Evolutionary conservation across 495 filamentous ascomycete genomes (phyloP).

Genomic region (Neurospora tetrasperma): DNA sequence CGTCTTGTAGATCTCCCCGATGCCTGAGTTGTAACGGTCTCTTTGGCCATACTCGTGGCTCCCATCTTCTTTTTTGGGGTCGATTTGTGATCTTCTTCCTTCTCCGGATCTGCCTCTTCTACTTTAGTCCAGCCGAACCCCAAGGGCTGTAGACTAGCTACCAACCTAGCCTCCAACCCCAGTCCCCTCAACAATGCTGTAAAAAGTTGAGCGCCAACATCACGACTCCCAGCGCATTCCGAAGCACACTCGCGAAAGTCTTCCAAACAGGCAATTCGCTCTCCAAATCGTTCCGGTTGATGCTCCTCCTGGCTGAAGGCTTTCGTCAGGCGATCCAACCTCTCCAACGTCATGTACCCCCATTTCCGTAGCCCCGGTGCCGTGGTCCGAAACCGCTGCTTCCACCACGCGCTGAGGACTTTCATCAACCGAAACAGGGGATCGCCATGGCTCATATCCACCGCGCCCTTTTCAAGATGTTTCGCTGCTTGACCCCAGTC

Average conservation of each 20-base stretch:
- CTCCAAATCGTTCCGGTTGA: slow-evolving; percentile 58
- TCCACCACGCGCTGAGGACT: slow-evolving; percentile 74
- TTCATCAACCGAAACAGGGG: slow-evolving; percentile 73
- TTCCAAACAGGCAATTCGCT: slow-evolving; percentile 53
- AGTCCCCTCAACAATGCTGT: slow-evolving; percentile 78
- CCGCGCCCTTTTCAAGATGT: slow-evolving; percentile 53
- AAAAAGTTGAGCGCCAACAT: slow-evolving; percentile 84
- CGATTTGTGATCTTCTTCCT: slow-evolving; percentile 13
- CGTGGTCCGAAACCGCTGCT: slow-evolving; percentile 66
- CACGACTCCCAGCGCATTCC: slow-evolving; percentile 69
- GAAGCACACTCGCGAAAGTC: slow-evolving; percentile 61
- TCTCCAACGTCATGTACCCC: slow-evolving; percentile 67
- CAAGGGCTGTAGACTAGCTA: slow-evolving; percentile 74
- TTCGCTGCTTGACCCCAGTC: slow-evolving; percentile 68
- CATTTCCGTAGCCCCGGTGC: slow-evolving; percentile 76
- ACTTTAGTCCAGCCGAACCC: slow-evolving; percentile 87
- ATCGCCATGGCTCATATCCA: slow-evolving; percentile 69
- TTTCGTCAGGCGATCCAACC: slow-evolving; percentile 56
- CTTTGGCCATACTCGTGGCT: slow-evolving; percentile 4
- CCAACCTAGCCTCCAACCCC: slow-evolving; percentile 67
- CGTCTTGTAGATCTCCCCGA: slow-evolving; percentile 17
- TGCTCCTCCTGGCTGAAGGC: slow-evolving; percentile 52
- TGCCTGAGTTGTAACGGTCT: slow-evolving; percentile 10
- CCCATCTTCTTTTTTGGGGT: slow-evolving; percentile 12
- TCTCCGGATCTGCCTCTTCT: slow-evolving; percentile 54